Evolutionary conservation across 1,284 basidiomycete species (phyloP), one percentile per base, ranked within the genome.

Genomic region (Farysia itapuensis): DNA sequence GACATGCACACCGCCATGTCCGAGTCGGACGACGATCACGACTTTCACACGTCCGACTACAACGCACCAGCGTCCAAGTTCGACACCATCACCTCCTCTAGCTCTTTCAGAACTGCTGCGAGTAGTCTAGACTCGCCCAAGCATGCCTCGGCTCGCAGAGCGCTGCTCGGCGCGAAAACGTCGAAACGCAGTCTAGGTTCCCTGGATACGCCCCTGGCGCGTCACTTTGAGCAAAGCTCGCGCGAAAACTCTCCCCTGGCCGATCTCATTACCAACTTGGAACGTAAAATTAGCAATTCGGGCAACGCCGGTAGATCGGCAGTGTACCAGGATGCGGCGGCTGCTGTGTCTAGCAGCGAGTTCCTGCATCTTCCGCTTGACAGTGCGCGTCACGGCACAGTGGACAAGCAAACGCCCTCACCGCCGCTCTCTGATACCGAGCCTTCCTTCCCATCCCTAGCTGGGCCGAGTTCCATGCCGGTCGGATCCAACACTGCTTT

Each of bases 181-280:
- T 61, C 58, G 2, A 50, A 40, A 18, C 22, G 50, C 22, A 61
- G 51, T 19, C 47, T 61, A 11, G 43, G 51, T 28, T 50, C 51
- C 1, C 26, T 51, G 5, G 58, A 61, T 30, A 47, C 43, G 13
- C 57, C 58, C 14, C 36, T 61, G 19, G 51, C 43, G 20, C 51
- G 58, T n/a, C 51, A 60, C 34, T 50, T 61, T 24, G 58, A 54
- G n/a, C 43, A 47, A 26, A 44, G 40, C 8, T 28, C 43, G 0
- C 31, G 57, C 22, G 43, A 47, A 24, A 47, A 54, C 15, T 61
- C 58, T 18, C 58, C 58, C 16, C 41, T 61, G n/a, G 43, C 47
- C 11, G 58, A 61, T 21, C 51, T 61, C 20, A 61, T 61, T 39
- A 61, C 39, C 37, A 61, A 43, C 29, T 41, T 61, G 12, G 58